Base-by-base conservation (phyloP, 495 filamentous ascomycete species). In the Penicillium simplicissimum region DNA sequence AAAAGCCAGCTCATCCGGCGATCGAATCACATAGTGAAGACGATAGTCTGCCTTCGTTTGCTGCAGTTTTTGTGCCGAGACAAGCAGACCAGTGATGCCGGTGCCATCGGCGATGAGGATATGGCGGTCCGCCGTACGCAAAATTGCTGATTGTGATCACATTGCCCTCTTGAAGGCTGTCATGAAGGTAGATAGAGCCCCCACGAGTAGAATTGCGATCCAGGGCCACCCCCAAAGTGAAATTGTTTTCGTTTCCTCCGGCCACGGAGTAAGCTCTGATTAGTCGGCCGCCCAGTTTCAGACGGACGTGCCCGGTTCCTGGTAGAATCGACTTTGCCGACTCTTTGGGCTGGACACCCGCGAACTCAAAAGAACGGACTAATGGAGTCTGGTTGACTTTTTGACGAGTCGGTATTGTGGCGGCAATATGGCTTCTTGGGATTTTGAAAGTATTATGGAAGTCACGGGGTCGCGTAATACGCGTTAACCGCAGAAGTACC, bases 71-170 rank as follows among this genome's bases (percentile, higher is more conserved):
- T 19, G 21, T 11, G n/a, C n/a, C n/a, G 35, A 43, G 7, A 52
- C 61, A 43, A 64, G 43, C 33, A 64, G 49, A 15, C 42, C 61
- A 8, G 61, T 64, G 19, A 64, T 64, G 31, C 61, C 61, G 31
- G 59, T 59, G 17, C 56, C 61, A 14, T 56, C 61, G 11, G 52
- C 61, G 36, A 64, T 59, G 14, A 64, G 36, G 21, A 55, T 35
- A 37, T 64, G 56, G 28, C 42, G 40, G 8, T 52, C 40, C 19
- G 34, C 15, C n/a, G n/a, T n/a, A n/a, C 15, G 19, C 21, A 21
- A 59, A 52, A 4, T 64, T 40, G 43, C 34, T 51, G 4, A 64
- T 64, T 35, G 40, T 56, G 13, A 33, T 34, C 2, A 31, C 7
- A 15, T 51, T 35, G 9, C 61, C 61, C 28, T 49, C 35, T 4